phyloP scores from a whole-genome alignment of 164 flowering plant species.

The Umbilicus rupestris region DNA sequence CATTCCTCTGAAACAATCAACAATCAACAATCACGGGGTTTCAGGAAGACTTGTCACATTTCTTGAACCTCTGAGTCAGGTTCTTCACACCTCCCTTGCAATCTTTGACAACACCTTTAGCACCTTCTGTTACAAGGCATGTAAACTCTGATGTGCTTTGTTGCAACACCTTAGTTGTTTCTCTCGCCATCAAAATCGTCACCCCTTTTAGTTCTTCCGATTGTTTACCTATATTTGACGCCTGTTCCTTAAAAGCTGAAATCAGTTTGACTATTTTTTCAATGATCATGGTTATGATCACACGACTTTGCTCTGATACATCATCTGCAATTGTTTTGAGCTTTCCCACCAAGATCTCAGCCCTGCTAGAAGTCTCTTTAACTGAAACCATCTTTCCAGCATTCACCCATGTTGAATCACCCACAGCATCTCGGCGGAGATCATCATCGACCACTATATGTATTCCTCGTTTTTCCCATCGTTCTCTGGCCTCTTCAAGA shows the following conservation, averaged over 20 bases:
- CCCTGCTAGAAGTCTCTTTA: conserved; percentile 45
- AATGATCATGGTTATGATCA: conserved; percentile 42
- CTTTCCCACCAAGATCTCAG: conserved; percentile 48
- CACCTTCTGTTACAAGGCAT: conserved; percentile 37
- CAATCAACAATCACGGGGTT: too few relatives aligned
- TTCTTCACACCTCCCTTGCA: conserved; percentile 76
- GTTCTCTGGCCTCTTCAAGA: conserved; percentile 85
- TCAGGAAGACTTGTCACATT: conserved; percentile 18
- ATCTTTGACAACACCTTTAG: conserved; percentile 59
- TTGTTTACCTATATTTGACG: conserved; percentile 31
- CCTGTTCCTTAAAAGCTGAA: conserved; percentile 33
- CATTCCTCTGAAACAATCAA: neutral
- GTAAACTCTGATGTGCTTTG: conserved; percentile 24
- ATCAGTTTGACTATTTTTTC: conserved; percentile 38
- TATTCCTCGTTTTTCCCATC: conserved; percentile 83
- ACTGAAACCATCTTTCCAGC: conserved; percentile 37
- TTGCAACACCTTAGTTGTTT: conserved; percentile 39
- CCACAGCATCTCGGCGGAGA: conserved; percentile 54
- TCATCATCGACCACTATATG: conserved; percentile 77
- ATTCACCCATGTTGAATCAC: conserved; percentile 60
- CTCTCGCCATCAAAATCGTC: conserved; percentile 27
- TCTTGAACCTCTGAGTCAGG: conserved; percentile 73
- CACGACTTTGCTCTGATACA: conserved; percentile 46
- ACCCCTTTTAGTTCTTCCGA: conserved; percentile 25
- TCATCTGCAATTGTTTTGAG: conserved; percentile 55